Evolutionary conservation across 225 moss, liverwort and hornwort genomes (phyloP).

Genomic region (Neckera pumila): DNA sequence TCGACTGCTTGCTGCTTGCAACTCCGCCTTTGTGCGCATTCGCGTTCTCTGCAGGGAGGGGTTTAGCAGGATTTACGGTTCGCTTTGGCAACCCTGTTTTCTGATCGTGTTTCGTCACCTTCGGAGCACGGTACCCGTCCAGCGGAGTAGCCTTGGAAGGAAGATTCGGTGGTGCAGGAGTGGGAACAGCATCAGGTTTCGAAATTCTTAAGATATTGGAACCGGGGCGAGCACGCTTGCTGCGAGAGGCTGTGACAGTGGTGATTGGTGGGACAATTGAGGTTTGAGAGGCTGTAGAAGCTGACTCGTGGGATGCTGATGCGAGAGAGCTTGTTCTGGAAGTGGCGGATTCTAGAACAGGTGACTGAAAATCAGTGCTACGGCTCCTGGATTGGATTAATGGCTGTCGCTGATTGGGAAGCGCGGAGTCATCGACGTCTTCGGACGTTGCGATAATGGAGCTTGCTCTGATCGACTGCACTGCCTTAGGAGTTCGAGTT

Average conservation of each 20-base stretch:
- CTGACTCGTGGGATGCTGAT: neutral
- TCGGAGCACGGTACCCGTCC: neutral
- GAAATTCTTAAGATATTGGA: neutral
- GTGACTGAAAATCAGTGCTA: neutral
- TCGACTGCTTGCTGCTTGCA: neutral
- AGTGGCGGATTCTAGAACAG: neutral
- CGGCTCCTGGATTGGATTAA: neutral
- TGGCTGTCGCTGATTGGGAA: neutral
- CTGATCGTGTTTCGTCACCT: neutral
- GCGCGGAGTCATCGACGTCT: neutral
- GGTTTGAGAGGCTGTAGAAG: neutral
- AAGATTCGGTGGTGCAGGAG: neutral
- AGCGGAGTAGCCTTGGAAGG: constrained; percentile 4
- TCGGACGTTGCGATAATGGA: neutral
- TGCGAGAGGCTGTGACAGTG: neutral
- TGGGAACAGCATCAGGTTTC: neutral
- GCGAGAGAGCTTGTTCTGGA: neutral
- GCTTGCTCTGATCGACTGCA: neutral
- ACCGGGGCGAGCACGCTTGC: neutral
- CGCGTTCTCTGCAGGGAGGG: neutral
- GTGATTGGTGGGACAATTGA: neutral
- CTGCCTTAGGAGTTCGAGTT: neutral
- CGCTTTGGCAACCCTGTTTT: neutral
- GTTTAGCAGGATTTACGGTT: neutral
- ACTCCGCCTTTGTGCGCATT: neutral